Evolutionary conservation across 1,284 basidiomycete genomes (phyloP).

Genomic region (Farysia itapuensis): DNA sequence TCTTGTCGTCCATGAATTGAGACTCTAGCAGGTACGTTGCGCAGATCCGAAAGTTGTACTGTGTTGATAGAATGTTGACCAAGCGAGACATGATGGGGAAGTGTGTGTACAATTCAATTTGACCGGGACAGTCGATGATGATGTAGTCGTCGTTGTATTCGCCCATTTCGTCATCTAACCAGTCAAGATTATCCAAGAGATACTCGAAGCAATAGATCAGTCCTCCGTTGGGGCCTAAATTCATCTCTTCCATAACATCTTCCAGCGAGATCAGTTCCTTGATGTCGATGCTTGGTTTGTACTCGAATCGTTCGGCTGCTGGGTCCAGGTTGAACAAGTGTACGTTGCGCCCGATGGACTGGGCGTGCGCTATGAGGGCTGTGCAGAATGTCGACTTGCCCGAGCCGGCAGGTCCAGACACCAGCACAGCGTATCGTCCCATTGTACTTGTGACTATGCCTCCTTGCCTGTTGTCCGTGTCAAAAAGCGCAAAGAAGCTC

Average conservation of each 20-base stretch:
- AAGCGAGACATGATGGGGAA: slow-evolving; percentile 92
- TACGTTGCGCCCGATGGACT: slow-evolving; percentile 76
- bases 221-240: slow-evolving; percentile 94
- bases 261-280: slow-evolving; percentile 87
- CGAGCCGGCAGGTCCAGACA: slow-evolving; percentile 85
- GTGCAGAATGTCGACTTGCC: slow-evolving; percentile 95
- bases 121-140: slow-evolving; percentile 95
- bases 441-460: too few species aligned
- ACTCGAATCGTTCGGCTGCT: slow-evolving; percentile 90
- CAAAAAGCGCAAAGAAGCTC: too few species aligned
- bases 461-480: too few species aligned
- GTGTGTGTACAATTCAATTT: slow-evolving; percentile 99
- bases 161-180: slow-evolving; percentile 96
- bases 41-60: slow-evolving; percentile 56
- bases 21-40: slow-evolving; percentile 84
- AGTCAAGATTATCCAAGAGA: slow-evolving; percentile 93
- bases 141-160: slow-evolving; percentile 92
- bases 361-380: slow-evolving; percentile 86
- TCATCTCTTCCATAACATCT: slow-evolving; percentile 94
- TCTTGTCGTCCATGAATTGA: slow-evolving; percentile 75
- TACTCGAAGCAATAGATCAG: slow-evolving; percentile 99
- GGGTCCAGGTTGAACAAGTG: slow-evolving; percentile 98
- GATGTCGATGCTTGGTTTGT: slow-evolving; percentile 91
- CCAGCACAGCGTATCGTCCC: slow-evolving; percentile 50
- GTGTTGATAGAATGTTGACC: slow-evolving; percentile 65